Evolutionary conservation across 306 rosid species (phyloP), one percentile per base, ranked within the genome.

Genomic region (Benincasa hispida): DNA sequence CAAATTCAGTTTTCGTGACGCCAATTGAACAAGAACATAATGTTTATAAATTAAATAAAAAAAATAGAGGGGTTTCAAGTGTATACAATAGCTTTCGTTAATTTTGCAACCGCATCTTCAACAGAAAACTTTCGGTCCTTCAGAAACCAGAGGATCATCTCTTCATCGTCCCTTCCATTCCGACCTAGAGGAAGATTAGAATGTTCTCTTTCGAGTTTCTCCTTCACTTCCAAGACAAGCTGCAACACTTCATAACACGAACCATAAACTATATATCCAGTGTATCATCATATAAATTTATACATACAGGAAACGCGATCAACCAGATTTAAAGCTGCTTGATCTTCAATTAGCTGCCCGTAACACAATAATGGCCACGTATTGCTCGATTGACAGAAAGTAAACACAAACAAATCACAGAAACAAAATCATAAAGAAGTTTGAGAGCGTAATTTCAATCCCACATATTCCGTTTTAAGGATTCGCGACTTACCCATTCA

Each of bases 141-240:
- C 48, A 94, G 96, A 85, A 92, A 94, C 99, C 97, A 90, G 35
- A 87, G 81, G 81, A 94, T 94, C 96, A 94, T 80, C 76, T 94
- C 95, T 78, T 94, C 99, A n/a, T 94, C 99, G 79, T 94, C 97
- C 78, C 99, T 89, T 76, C 99, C 99, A 82, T 92, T 87, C 77
- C 74, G 86, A 22, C 99, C 99, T 1, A 88, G 81, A 25, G 96
- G 99, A 77, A 94, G 99, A 66, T 62, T 57, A 21, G 19, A 63
- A 24, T 87, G 58, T 72, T 90, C 89, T 63, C 83, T 89, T 70
- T 87, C 88, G 81, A 94, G 99, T 81, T 82, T 92, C 82, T 87
- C 91, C 88, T 94, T 92, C 82, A 92, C 99, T 69, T 80, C 83
- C 78, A 90, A 75, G 78, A 94, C 90, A 28, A 94, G 83, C 99